Evolutionary conservation across 441 rosid genomes (phyloP).

Genomic region (Jatropha multifida): DNA sequence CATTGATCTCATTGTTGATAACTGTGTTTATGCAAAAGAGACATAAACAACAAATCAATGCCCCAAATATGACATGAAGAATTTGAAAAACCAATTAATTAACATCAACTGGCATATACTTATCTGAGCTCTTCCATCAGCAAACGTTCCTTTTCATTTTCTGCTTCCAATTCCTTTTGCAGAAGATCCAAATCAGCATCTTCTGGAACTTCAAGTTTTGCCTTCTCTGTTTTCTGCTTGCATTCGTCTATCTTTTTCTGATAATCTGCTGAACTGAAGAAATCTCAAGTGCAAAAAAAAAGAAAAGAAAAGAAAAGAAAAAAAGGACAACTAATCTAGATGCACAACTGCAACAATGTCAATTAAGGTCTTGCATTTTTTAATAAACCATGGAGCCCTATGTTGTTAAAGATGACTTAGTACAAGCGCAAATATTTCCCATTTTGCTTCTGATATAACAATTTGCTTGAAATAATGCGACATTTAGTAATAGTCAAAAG

Average conservation of each 20-base stretch:
- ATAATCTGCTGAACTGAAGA: conserved; percentile 37
- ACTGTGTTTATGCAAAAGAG: conserved; percentile 37
- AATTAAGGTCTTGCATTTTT: background rate
- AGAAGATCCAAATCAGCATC: conserved; percentile 44
- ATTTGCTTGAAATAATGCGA: background rate
- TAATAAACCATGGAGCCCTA: background rate
- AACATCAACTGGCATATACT: conserved; percentile 25
- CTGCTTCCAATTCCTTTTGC: conserved; percentile 49
- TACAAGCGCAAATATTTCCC: background rate
- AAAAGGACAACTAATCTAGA: background rate
- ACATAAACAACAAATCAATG: conserved; percentile 23
- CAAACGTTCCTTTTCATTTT: conserved; percentile 40
- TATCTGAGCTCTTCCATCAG: conserved; percentile 63
- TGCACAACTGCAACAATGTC: background rate
- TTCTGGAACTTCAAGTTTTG: conserved; percentile 37
- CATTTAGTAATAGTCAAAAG: background rate
- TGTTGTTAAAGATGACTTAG: background rate
- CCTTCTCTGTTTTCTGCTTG: conserved; percentile 60
- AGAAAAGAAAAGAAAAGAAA: background rate
- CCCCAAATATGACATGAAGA: background rate
- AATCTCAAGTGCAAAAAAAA: background rate
- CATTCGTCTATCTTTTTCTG: conserved; percentile 50
- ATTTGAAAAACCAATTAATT: background rate
- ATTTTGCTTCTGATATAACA: background rate
- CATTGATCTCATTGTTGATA: conserved; percentile 37